phyloP scores from a whole-genome alignment of 148 eudicot genomes.

The Nepenthes gracilis region DNA sequence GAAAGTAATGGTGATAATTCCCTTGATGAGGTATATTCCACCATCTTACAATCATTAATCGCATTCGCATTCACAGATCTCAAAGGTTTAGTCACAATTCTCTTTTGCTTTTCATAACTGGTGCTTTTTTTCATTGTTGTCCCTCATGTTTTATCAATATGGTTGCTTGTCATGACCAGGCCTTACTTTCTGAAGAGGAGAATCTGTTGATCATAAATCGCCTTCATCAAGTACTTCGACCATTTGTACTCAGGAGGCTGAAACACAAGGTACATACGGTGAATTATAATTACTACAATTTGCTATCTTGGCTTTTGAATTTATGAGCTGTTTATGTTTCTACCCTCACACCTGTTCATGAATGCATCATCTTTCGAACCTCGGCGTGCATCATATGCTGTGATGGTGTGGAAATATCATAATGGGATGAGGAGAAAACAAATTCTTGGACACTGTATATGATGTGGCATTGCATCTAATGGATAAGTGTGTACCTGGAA shows the following conservation, averaged over 20 bases:
- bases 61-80: not conserved
- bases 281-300: not conserved
- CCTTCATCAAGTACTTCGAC: constrained; percentile 99
- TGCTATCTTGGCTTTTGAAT: too few relatives aligned
- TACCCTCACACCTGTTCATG: too few relatives aligned
- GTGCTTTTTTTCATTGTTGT: not conserved
- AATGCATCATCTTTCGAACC: too few relatives aligned
- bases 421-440: too few relatives aligned
- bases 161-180: constrained; percentile 26
- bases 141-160: not conserved
- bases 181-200: constrained; percentile 93
- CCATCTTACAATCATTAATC: not conserved
- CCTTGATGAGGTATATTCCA: constrained; percentile 51
- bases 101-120: not conserved
- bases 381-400: too few relatives aligned
- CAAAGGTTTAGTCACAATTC: too few relatives aligned
- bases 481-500: too few relatives aligned
- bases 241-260: constrained; percentile 92
- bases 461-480: too few relatives aligned
- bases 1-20: constrained; percentile 87
- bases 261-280: constrained; percentile 71
- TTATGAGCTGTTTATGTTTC: too few relatives aligned
- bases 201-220: constrained; percentile 95
- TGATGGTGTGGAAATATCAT: too few relatives aligned
- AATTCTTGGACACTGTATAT: too few relatives aligned